Base-by-base conservation (phyloP, 2,329 filamentous ascomycete species). In the Macrophomina phaseolina region DNA sequence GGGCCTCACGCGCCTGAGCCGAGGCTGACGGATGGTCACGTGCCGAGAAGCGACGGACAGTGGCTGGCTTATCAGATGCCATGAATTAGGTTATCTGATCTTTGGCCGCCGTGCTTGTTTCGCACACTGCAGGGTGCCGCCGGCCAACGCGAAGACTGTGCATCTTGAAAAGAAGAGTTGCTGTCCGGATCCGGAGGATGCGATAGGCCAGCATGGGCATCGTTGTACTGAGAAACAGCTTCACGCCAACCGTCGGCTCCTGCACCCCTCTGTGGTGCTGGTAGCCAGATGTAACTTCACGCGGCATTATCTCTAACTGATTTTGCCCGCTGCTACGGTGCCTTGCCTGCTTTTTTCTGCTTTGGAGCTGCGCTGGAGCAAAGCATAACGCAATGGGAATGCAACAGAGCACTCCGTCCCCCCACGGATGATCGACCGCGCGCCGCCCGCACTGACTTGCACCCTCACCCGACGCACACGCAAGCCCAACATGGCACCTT, bases 381-480 rank as follows among this genome's bases (percentile, higher is more conserved):
- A 46, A 36, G 32, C 32, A 61, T n/a, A 23, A 46, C 42, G 40
- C 40, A 49, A 62, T n/a, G 1, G 32, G 23, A 62, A 62, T 46
- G 40, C 34, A 49, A 12, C 46, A 49, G 5, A 9, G 46, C 46
- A 18, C 46, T 28, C n/a, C 30, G 5, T 34, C 18, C 28, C 11
- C 56, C 28, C 14, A 12, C 4, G 7, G 16, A 34, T 14, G 52
- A 55, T 55, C 52, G 32, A 23, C 32, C 42, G 8, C 16, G 58
- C 30, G 11, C 23, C 23, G 23, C 28, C 45, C 32, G 40, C 55
- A 32, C 28, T 62, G 58, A 38, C 58, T 40, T 62, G 58, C 58
- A 62, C 23, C 23, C 23, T 23, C 23, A 23, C 3, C 23, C 23
- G 23, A 23, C 23, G 23, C 23, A 2, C 23, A 23, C 23, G 36